A percentile compares a stretch with the other conserved stretches of the same genome.
Evolutionary conservation across 1,139 yeast species (phyloP).

Genomic region (Yamadazyma sp.): DNA sequence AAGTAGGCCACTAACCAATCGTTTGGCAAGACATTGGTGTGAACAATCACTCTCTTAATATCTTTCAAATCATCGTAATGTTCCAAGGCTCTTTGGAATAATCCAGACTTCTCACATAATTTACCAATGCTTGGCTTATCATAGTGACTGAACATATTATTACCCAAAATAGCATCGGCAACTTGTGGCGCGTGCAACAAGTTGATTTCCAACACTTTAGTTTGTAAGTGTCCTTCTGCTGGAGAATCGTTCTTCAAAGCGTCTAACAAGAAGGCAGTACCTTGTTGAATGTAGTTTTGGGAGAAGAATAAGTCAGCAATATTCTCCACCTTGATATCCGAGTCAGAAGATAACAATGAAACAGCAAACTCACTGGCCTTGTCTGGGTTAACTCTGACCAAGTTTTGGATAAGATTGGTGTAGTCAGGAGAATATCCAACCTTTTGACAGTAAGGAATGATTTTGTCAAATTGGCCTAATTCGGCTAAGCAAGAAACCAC

Average conservation of each 20-base stretch:
- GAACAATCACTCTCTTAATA: slow-evolving; percentile 90
- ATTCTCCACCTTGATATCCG: slow-evolving; percentile 76
- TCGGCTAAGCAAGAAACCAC: slow-evolving; percentile 94
- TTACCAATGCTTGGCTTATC: slow-evolving; percentile 92
- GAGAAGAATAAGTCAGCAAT: slow-evolving; percentile 93
- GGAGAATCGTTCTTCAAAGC: slow-evolving; percentile 94
- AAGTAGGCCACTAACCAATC: slow-evolving; percentile 94
- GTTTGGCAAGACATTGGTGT: slow-evolving; percentile 79
- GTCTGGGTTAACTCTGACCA: slow-evolving; percentile 93
- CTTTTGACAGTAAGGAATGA: slow-evolving; percentile 89
- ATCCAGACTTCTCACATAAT: slow-evolving; percentile 91
- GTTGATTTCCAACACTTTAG: slow-evolving; percentile 90
- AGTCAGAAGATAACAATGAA: slow-evolving; percentile 65
- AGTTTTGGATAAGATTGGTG: slow-evolving; percentile 84
- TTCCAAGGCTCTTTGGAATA: slow-evolving; percentile 92
- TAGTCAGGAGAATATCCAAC: slow-evolving; percentile 89
- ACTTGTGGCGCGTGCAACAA: slow-evolving; percentile 97
- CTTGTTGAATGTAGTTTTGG: slow-evolving; percentile 94
- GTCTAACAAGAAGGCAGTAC: slow-evolving; percentile 96
- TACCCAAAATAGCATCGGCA: slow-evolving; percentile 97
- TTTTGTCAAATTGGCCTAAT: slow-evolving; percentile 94
- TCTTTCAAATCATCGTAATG: slow-evolving; percentile 93
- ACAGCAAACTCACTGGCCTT: slow-evolving; percentile 97
- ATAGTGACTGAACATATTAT: slow-evolving; percentile 92
- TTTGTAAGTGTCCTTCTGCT: slow-evolving; percentile 94